Base-by-base conservation (phyloP, 768 basidiomycete genomes). In the Porphyrellus cyaneotinctus region DNA sequence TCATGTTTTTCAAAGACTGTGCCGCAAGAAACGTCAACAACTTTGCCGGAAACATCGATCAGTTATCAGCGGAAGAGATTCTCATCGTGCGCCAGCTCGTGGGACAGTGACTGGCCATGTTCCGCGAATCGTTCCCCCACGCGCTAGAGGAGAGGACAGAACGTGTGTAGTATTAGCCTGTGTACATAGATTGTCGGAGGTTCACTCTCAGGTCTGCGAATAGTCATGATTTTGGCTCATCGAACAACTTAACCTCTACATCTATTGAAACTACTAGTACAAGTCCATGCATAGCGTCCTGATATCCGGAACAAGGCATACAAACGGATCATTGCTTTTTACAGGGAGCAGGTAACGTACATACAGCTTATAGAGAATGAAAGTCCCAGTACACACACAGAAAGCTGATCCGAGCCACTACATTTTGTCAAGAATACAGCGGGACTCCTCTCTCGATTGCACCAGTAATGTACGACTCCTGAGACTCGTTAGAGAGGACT, bases 51-150 rank as follows among this genome's bases (percentile, higher is more conserved):
- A 69, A 85, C 3, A 81, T 84, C 1, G 85, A 83, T 17, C 82
- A 87, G 63, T 72, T 93, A 48, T 78, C 77, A 13, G 74, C 81
- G 11, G 88, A 91, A 59, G 91, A 93, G 69, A 80, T 79, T 50
- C 58, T 83, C 28, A 79, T 90, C n/a, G 68, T 91, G 28, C 80
- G 73, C 33, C 74, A 75, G 46, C 75, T 79, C 42, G 67, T 84
- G 20, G 63, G 58, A 43, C 57, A 60, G 56, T 71, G 49, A 65
- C 31, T 33, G 47, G 11, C 15, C 24, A 6, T 20, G n/a, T 32
- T 41, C 36, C 26, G 39, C 14, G 10, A 32, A 51, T 22, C 10
- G 3, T 17, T 36, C 42, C 14, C n/a, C 17, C 32, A 4, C 14
- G 28, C 7, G 10, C 33, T 26, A 11, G 18, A 24, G 13, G 28